Conservation (phyloP, 108 stramenopile genomes). For the Cyclotella baltica region DNA sequence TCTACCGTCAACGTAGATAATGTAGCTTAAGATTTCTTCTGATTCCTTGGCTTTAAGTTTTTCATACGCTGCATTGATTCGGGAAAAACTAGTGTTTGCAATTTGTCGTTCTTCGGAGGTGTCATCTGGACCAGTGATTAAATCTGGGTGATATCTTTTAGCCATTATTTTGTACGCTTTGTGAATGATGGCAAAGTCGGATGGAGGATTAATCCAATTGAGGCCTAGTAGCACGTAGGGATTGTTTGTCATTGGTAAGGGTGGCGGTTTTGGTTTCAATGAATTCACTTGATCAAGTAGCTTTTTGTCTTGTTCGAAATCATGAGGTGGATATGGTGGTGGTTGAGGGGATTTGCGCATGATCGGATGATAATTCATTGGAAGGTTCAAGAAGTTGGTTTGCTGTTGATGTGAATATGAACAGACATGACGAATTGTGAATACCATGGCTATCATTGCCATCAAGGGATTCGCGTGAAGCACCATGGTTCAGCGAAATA, state of each 20-base stretch:
- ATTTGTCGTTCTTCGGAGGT: not conserved
- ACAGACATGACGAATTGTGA: too few relatives aligned
- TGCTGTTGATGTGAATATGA: too few relatives aligned
- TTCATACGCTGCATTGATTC: conserved; percentile 20
- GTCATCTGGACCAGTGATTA: not conserved
- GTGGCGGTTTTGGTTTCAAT: not conserved
- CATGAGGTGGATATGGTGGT: not conserved
- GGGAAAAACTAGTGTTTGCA: conserved; percentile 13
- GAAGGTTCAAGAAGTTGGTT: too few relatives aligned
- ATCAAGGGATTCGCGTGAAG: too few relatives aligned
- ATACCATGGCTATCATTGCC: too few relatives aligned
- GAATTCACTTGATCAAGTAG: not conserved
- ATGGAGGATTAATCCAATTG: not conserved
- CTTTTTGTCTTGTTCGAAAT: not conserved
- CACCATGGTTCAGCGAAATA: too few relatives aligned
- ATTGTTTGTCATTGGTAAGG: not conserved
- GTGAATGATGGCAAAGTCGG: conserved; percentile 1
- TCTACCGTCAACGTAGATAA: conserved; percentile 6
- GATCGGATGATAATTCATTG: not conserved
- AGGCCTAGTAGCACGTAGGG: not conserved
- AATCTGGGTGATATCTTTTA: conserved; percentile 22
- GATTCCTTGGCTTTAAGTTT: not conserved
- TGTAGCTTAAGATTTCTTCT: conserved; percentile 7
- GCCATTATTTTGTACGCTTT: conserved; percentile 12
- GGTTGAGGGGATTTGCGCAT: not conserved